phyloP scores from a whole-genome alignment of 2,329 filamentous ascomycete genomes.

The Paraphoma chrysanthemicola region DNA sequence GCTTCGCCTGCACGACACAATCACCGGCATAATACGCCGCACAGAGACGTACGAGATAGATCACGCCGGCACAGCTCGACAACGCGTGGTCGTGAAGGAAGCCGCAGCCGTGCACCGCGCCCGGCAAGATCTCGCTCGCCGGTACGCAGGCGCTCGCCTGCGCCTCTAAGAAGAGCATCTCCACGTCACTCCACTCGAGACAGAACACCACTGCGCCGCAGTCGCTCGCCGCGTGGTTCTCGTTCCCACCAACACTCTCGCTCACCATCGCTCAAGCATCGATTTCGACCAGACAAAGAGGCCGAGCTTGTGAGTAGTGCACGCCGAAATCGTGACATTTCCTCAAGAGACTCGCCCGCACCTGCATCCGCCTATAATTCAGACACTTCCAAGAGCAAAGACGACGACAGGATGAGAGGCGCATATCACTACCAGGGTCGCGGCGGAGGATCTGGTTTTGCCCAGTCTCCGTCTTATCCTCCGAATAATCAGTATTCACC shows the following conservation, averaged over 20 bases:
- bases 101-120: conserved; percentile 35
- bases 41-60: conserved; percentile 28
- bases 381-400: conserved; percentile 35
- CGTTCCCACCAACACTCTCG: conserved; percentile 34
- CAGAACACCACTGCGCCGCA: conserved; percentile 25
- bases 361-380: conserved; percentile 39
- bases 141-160: conserved; percentile 35
- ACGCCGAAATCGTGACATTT: conserved; percentile 19
- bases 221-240: conserved; percentile 32
- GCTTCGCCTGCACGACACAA: conserved; percentile 39
- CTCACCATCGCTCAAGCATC: conserved; percentile 33
- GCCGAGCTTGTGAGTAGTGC: conserved; percentile 14
- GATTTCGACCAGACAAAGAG: conserved; percentile 24
- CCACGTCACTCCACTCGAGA: conserved; percentile 26
- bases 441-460: conserved; percentile 54
- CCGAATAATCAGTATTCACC: conserved; percentile 67
- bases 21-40: conserved; percentile 32
- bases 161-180: conserved; percentile 30
- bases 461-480: conserved; percentile 66
- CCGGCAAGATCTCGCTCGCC: conserved; percentile 42
- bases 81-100: conserved; percentile 27
- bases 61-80: conserved; percentile 19
- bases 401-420: conserved; percentile 45
- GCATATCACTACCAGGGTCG: conserved; percentile 46
- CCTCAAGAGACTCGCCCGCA: conserved; percentile 35